Conservation (phyloP, 208 protist species). For the Polymyxa betae region DNA sequence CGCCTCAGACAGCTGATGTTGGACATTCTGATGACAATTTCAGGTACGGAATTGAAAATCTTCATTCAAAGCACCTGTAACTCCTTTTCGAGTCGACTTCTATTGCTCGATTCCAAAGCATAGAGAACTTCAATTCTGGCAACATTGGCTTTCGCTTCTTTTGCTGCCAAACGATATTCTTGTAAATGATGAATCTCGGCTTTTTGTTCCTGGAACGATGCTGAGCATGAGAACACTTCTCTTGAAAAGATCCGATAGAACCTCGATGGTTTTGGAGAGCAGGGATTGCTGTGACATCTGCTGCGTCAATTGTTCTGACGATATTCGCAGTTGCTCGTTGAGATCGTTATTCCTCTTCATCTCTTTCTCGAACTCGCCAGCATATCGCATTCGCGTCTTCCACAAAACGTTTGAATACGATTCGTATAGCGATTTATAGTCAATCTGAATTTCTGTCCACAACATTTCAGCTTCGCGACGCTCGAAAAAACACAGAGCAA, state of each 20-base stretch:
- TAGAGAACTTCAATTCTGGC: neutral
- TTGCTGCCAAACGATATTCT: neutral
- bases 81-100: neutral
- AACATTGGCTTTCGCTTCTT: neutral
- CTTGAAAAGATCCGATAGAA: neutral
- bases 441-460: neutral
- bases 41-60: too few relatives aligned
- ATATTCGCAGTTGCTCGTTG: neutral
- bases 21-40: too few relatives aligned
- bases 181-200: neutral
- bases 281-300: neutral
- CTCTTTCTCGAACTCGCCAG: neutral
- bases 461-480: too few relatives aligned
- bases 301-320: neutral
- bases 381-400: neutral
- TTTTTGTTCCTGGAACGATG: neutral
- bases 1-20: too few relatives aligned
- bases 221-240: neutral
- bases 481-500: neutral
- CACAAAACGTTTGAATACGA: neutral
- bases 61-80: too few relatives aligned
- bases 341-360: neutral
- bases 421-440: neutral
- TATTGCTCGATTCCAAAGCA: neutral
- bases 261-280: neutral